Base-by-base conservation (phyloP, 495 filamentous ascomycete species). In the Baudoinia panamericana region DNA sequence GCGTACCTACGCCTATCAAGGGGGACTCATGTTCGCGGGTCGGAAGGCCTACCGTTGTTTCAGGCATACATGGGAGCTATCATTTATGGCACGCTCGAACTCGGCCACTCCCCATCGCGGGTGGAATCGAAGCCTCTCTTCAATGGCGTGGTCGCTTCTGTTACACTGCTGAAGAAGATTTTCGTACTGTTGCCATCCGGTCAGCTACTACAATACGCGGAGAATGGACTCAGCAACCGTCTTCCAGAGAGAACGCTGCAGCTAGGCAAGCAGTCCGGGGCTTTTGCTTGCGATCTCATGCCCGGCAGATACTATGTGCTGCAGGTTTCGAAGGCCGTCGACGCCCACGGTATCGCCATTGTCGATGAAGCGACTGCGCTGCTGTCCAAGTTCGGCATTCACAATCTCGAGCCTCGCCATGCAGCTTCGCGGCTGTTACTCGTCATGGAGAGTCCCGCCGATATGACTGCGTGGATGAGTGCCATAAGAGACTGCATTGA, bases 221-320 rank as follows among this genome's bases (percentile, higher is more conserved):
- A 78, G 8, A 74, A 82, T 15, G 92, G 90, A 3, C 64, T 75
- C 26, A 77, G 77, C 54, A 80, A 94, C 54, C 69, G 90, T 32
- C 53, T 84, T 0, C 90, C 90, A 0, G 90, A 97, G 61, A 87
- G 82, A 61, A 71, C 90, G 51, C 63, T 96, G 51, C 78, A 81
- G 25, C 64, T 97, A 19, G 81, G 80, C 1, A 80, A 79, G 42
- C 73, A 84, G n/a, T 93, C 90, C 4, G 85, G 84, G 10, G 90
- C 90, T 15, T 97, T 93, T 64, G 90, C 82, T 0, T 93, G 78
- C 50, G 90, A 97, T 60, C 73, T 80, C 2, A 90, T 97, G 45
- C 85, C 87, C 0, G 90, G 90, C 18, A 80, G 78, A 45, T 88
- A 88, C 49, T 94, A 79, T 75, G 90, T 97, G 2, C 54, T 97